Conservation (phyloP, 352 stramenopile genomes). For the Phytopythium ostracodes region DNA sequence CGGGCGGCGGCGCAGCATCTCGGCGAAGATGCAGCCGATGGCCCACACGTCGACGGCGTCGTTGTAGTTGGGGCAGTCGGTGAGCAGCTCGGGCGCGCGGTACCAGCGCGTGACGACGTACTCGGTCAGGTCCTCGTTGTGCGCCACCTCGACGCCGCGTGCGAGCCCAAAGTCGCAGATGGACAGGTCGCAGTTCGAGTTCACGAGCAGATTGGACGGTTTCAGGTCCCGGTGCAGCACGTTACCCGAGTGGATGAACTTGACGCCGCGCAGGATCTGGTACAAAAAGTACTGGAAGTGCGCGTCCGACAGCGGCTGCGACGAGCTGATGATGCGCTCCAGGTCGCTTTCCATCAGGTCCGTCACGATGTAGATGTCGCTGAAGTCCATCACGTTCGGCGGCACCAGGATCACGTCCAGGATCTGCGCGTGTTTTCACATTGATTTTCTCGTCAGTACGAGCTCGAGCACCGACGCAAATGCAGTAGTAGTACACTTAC, state of each 20-base stretch:
- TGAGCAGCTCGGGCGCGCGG: conserved; percentile 91
- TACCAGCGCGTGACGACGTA: conserved; percentile 97
- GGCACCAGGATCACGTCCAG: conserved; percentile 80
- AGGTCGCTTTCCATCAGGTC: conserved; percentile 92
- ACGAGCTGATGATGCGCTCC: conserved; percentile 89
- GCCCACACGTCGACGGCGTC: conserved; percentile 95
- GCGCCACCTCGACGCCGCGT: conserved; percentile 81
- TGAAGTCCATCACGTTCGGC: conserved; percentile 82
- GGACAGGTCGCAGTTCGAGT: conserved; percentile 88
- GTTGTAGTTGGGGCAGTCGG: conserved; percentile 95
- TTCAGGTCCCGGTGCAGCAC: conserved; percentile 91
- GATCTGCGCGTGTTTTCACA: conserved; percentile 36
- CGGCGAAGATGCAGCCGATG: conserved; percentile 99
- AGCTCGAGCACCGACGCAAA: neutral
- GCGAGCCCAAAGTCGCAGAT: conserved; percentile 93
- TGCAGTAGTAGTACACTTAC: conserved; percentile 22
- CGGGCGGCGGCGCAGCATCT: conserved; percentile 96
- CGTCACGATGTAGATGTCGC: conserved; percentile 90
- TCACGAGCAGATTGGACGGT: conserved; percentile 87
- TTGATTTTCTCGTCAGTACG: neutral
- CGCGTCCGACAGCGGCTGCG: conserved; percentile 78
- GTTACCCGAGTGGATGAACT: conserved; percentile 97
- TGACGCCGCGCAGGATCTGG: conserved; percentile 92
- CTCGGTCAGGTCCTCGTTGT: conserved; percentile 77
- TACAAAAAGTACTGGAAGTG: conserved; percentile 91